A percentile compares a stretch with the other conserved stretches of the same genome.
Evolutionary conservation across 2,329 filamentous ascomycete species (phyloP).

Genomic region (Fusarium chlamydosporum): DNA sequence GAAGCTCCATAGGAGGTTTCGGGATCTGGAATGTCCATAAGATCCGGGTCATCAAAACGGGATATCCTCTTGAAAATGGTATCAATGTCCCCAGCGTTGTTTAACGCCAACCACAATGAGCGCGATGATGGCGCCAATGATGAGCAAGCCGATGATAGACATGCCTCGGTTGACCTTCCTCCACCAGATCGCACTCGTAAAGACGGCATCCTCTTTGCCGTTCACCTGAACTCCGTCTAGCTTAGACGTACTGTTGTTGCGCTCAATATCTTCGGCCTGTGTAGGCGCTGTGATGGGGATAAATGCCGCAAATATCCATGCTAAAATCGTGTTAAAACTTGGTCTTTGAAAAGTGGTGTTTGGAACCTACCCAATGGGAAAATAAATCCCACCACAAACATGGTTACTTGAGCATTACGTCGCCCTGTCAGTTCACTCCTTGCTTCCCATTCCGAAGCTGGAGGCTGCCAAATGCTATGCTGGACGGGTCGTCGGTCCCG

Average conservation of each 20-base stretch:
- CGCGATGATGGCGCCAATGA: slow-evolving; percentile 66
- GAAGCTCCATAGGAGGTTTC: slow-evolving; percentile 32
- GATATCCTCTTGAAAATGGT: slow-evolving; percentile 30
- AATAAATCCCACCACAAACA: slow-evolving; percentile 83
- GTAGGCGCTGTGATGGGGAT: slow-evolving; percentile 77
- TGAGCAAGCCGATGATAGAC: slow-evolving; percentile 68
- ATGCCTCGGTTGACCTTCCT: slow-evolving; percentile 71
- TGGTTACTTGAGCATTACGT: slow-evolving; percentile 79
- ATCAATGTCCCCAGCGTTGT: slow-evolving; percentile 61
- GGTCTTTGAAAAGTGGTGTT: neutral
- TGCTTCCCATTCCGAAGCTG: slow-evolving; percentile 75
- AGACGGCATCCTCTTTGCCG: slow-evolving; percentile 61
- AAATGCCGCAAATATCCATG: slow-evolving; percentile 84
- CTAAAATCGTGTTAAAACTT: slow-evolving; percentile 57
- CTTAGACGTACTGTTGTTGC: slow-evolving; percentile 58
- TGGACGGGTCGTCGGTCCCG: slow-evolving; percentile 71
- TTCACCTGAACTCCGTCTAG: slow-evolving; percentile 57
- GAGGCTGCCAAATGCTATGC: slow-evolving; percentile 79
- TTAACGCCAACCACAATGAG: slow-evolving; percentile 67
- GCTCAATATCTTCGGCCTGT: slow-evolving; percentile 65
- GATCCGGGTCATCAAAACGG: slow-evolving; percentile 40
- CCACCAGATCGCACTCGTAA: slow-evolving; percentile 71
- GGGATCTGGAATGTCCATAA: slow-evolving; percentile 12
- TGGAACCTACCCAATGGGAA: slow-evolving; percentile 75
- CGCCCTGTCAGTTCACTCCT: slow-evolving; percentile 73